Conservation (phyloP, 1,139 yeast species). For the Nadsonia starkeyi-henricii region DNA sequence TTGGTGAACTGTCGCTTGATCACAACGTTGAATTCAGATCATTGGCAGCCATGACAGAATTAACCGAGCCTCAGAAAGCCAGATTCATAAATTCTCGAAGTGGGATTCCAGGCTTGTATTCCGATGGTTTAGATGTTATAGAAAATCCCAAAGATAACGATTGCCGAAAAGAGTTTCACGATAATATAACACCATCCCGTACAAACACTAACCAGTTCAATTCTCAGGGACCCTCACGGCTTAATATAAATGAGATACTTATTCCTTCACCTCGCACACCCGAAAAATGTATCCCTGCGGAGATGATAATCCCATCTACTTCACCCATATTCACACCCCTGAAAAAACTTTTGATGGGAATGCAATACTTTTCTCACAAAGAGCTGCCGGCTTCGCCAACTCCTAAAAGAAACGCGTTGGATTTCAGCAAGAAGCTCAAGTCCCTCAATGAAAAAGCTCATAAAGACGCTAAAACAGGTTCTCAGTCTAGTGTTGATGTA, state of each 20-base stretch:
- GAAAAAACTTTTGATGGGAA: neutral
- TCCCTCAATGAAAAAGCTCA: too few relatives aligned
- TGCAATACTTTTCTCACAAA: neutral
- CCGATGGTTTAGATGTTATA: neutral
- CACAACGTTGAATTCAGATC: neutral
- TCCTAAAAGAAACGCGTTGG: neutral
- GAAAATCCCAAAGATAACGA: neutral
- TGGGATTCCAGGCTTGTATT: neutral
- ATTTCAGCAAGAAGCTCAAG: too few relatives aligned
- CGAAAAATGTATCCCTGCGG: neutral
- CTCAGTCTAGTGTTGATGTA: too few relatives aligned
- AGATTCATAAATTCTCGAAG: neutral
- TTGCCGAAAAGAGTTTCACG: neutral
- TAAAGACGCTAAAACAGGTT: too few relatives aligned
- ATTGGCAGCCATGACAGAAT: neutral
- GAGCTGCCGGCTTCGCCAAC: neutral
- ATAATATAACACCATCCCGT: neutral
- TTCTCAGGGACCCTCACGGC: neutral
- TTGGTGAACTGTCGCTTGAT: neutral
- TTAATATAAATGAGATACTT: neutral
- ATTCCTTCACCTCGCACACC: neutral
- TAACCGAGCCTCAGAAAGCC: neutral
- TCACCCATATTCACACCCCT: neutral
- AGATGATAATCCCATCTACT: neutral
- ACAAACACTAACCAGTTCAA: neutral